phyloP scores from a whole-genome alignment of 352 stramenopile species.

The Phytopythium vexans region DNA sequence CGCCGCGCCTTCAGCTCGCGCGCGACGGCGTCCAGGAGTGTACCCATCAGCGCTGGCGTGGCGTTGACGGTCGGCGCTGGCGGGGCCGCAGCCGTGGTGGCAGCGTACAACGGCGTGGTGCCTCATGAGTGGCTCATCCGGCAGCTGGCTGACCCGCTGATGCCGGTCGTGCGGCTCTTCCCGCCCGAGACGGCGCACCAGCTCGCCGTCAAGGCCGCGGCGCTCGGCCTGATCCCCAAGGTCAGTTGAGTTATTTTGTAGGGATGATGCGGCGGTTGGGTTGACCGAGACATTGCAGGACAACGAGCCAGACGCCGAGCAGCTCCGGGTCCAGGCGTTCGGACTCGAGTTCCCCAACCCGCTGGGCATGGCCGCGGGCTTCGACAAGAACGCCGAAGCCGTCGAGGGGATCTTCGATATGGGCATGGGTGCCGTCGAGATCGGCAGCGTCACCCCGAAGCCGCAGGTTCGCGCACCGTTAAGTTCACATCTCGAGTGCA shows the following conservation, averaged over 20 bases:
- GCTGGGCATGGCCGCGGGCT: constrained; percentile 95
- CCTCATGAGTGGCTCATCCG: constrained; percentile 75
- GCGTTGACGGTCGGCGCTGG: constrained; percentile 43
- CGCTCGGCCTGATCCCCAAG: constrained; percentile 73
- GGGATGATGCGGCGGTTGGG: constrained; percentile 4
- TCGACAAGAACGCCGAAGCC: constrained; percentile 96
- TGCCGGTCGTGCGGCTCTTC: constrained; percentile 75
- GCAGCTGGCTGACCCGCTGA: constrained; percentile 68
- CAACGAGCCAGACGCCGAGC: constrained; percentile 37
- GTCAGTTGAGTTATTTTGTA: constrained; percentile 6
- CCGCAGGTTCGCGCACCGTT: constrained; percentile 56
- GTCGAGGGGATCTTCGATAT: constrained; percentile 93
- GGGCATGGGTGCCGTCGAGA: constrained; percentile 95
- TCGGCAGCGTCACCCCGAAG: constrained; percentile 93
- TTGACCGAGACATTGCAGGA: constrained; percentile 18
- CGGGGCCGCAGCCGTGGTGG: constrained; percentile 48
- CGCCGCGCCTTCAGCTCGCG: constrained; percentile 14
- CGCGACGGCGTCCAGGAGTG: constrained; percentile 1
- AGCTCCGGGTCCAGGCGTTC: constrained; percentile 54
- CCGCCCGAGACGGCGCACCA: constrained; percentile 87
- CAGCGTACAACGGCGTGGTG: constrained; percentile 62
- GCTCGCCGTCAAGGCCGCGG: constrained; percentile 73
- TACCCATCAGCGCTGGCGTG: constrained; percentile 20
- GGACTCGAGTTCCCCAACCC: constrained; percentile 88
- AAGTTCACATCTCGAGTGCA: neutral